Evolutionary conservation across 1,284 basidiomycete species (phyloP).

Genomic region (Rhodotorula sp.): DNA sequence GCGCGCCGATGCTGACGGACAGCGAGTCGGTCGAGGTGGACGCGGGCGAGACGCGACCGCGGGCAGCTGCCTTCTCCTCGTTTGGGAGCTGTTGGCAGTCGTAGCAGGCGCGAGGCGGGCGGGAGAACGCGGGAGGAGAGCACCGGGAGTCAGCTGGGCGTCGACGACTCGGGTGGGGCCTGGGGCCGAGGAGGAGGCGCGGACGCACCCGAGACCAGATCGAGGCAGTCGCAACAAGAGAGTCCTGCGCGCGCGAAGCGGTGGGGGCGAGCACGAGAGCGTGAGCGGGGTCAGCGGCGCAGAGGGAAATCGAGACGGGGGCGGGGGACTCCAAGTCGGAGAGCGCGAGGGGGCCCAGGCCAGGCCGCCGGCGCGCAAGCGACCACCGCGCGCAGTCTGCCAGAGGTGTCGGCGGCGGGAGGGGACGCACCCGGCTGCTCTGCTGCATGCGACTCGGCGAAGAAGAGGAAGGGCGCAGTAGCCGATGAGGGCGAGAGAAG

Average conservation of each 20-base stretch:
- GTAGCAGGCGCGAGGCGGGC: background rate
- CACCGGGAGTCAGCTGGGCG: background rate
- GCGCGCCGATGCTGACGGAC: no score
- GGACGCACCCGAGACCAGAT: conserved; percentile 21
- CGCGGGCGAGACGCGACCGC: conserved; percentile 4
- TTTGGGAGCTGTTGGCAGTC: conserved; percentile 5
- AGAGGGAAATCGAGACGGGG: no score
- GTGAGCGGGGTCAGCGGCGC: background rate
- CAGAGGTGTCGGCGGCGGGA: background rate
- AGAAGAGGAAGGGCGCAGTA: no score
- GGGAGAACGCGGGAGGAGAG: background rate
- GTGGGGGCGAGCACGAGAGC: background rate
- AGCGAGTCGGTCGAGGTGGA: background rate
- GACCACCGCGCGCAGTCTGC: no score
- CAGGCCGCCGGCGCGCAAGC: background rate
- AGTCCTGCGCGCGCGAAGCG: background rate
- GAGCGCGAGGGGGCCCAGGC: no score
- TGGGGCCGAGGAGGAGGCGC: background rate
- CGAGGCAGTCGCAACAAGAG: conserved; percentile 8
- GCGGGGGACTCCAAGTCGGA: background rate
- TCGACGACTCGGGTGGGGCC: background rate
- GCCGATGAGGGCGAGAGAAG: background rate
- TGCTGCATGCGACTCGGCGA: background rate
- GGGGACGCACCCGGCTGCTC: background rate
- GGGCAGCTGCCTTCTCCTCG: conserved; percentile 4